These are phyloP conservation scores for Pseudogymnoascus sp. DNA, from an alignment of 2,329 filamentous ascomycete species.

Conservation along the genomic window DNA sequence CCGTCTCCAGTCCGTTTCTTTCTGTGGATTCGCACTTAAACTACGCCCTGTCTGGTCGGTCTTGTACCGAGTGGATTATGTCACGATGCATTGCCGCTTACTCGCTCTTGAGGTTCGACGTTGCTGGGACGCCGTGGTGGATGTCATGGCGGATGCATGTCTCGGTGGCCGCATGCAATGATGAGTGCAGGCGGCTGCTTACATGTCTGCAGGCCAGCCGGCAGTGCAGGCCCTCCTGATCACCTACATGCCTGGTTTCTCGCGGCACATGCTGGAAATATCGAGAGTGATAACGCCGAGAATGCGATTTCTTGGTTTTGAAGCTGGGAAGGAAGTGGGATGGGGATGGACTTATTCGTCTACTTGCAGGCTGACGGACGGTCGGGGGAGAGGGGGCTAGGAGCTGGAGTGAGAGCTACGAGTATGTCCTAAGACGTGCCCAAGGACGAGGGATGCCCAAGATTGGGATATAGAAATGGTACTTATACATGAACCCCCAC, in stretches of 20 bases:
- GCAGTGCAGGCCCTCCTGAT: slow-evolving; percentile 3
- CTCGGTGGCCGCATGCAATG: slow-evolving; percentile 1
- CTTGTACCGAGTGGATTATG: neutral
- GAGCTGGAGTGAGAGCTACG: neutral
- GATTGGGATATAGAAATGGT: neutral
- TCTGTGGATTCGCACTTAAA: neutral
- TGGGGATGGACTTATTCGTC: neutral
- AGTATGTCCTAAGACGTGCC: neutral
- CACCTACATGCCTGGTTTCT: neutral
- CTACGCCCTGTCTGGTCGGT: neutral
- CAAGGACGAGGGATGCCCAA: neutral
- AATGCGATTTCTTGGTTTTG: neutral
- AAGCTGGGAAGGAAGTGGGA: neutral
- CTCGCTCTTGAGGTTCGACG: neutral
- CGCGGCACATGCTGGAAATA: neutral
- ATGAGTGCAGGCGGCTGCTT: slow-evolving; percentile 5
- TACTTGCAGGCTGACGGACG: neutral
- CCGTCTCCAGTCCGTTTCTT: neutral
- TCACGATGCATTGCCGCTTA: neutral
- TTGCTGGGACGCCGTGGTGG: neutral
- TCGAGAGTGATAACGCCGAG: neutral
- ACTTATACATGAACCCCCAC: neutral
- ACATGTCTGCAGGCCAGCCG: slow-evolving; percentile 1
- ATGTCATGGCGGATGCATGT: neutral
- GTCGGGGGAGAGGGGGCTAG: neutral